These are phyloP conservation scores for Axilococcus clingmanii DNA, from an alignment of 139 green algal species.

Conservation along the genomic window DNA sequence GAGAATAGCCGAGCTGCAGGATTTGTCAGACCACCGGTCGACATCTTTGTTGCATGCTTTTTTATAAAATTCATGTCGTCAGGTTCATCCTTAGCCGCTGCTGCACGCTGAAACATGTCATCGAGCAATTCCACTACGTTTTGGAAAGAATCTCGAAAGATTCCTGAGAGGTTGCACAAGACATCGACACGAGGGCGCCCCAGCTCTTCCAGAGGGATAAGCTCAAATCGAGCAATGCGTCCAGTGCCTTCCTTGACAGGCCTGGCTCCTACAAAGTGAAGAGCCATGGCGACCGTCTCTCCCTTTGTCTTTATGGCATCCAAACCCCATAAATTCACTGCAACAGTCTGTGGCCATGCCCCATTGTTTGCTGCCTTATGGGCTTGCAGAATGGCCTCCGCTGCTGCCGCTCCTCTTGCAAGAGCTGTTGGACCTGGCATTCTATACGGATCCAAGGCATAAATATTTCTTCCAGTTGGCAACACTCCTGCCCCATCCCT, in stretches of 20 bases:
- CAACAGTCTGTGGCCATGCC: constrained; percentile 82
- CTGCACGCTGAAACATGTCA: constrained; percentile 51
- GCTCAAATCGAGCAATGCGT: constrained; percentile 74
- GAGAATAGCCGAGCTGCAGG: constrained; percentile 77
- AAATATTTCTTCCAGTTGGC: constrained; percentile 95
- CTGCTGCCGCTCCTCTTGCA: constrained; percentile 51
- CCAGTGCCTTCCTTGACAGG: constrained; percentile 79
- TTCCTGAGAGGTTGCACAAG: constrained; percentile 93
- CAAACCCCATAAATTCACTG: constrained; percentile 95
- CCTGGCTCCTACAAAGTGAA: constrained; percentile 76
- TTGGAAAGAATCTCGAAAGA: constrained; percentile 86
- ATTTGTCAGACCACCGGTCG: constrained; percentile 44
- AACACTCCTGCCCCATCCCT: constrained; percentile 89
- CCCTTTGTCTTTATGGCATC: constrained; percentile 97
- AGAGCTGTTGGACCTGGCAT: constrained; percentile 82
- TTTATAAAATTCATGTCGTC: constrained; percentile 80
- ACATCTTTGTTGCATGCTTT: constrained; percentile 79
- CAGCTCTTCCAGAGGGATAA: constrained; percentile 57
- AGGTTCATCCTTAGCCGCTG: constrained; percentile 62
- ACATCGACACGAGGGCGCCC: constrained; percentile 81
- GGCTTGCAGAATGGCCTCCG: constrained; percentile 49
- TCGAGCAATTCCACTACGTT: constrained; percentile 95
- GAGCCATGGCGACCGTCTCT: constrained; percentile 78
- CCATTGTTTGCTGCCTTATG: constrained; percentile 56
- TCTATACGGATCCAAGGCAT: constrained; percentile 94